A percentile compares a stretch with the other conserved stretches of the same genome.
phyloP scores from a whole-genome alignment of 345 rosid species.

The Euclidium syriacum region DNA sequence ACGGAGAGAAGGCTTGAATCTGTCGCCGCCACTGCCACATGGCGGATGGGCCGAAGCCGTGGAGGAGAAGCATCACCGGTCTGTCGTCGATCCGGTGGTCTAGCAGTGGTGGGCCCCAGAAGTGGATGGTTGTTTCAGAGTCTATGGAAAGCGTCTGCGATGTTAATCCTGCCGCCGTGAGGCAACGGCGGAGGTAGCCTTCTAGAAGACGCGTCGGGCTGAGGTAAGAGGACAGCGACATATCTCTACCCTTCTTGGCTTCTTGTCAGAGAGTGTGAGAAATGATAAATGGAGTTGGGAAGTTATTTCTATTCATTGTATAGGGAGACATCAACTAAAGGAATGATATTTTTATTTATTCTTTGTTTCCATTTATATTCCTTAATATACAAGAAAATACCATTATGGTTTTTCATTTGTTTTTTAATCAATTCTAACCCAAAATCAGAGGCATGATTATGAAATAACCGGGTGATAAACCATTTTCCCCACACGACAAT shows the following conservation, averaged over 20 bases:
- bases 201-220: slow-evolving; percentile 57
- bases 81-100: slow-evolving; percentile 5
- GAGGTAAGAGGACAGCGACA: slow-evolving; percentile 40
- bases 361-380: neutral
- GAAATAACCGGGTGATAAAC: neutral
- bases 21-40: slow-evolving; percentile 83
- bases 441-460: no score
- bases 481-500: neutral
- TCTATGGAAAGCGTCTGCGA: slow-evolving; percentile 39
- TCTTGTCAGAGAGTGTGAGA: neutral
- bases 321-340: neutral
- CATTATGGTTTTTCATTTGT: no score
- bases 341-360: neutral
- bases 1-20: slow-evolving; percentile 55
- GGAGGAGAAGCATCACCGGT: slow-evolving; percentile 59
- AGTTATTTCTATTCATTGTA: neutral
- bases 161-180: slow-evolving; percentile 56
- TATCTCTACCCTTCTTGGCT: slow-evolving; percentile 35
- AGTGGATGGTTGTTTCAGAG: slow-evolving; percentile 53
- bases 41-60: slow-evolving; percentile 80
- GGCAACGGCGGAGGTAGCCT: slow-evolving; percentile 68
- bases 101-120: slow-evolving; percentile 56
- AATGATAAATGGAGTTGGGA: neutral
- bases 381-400: neutral
- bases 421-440: no score